phyloP scores from a whole-genome alignment of 768 basidiomycete genomes.

The Termitomyces heimii region DNA sequence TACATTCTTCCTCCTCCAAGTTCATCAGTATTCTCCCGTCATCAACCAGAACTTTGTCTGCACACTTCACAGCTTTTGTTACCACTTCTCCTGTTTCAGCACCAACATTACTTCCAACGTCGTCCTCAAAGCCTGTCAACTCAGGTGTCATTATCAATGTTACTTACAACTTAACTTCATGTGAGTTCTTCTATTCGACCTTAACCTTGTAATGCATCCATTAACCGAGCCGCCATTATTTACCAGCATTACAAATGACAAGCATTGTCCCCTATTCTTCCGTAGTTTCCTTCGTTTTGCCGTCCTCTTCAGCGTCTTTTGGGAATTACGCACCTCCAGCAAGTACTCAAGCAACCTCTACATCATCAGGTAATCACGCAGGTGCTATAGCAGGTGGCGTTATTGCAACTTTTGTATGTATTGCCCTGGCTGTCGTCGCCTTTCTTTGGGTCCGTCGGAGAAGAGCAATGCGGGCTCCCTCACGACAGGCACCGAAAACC shows the following conservation, averaged over 20 bases:
- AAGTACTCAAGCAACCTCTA: background rate
- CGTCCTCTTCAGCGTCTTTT: background rate
- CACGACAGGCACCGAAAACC: background rate
- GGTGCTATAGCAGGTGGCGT: constrained; percentile 18
- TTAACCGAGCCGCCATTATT: background rate
- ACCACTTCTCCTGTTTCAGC: background rate
- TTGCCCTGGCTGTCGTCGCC: constrained; percentile 6
- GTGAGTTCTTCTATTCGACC: background rate
- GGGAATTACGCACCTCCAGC: background rate
- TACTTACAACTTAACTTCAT: background rate
- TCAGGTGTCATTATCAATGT: constrained; percentile 1
- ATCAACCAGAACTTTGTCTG: background rate
- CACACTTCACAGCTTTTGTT: background rate
- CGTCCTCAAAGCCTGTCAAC: background rate
- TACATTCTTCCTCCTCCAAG: background rate
- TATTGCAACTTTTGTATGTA: constrained; percentile 11
- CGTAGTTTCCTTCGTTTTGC: background rate
- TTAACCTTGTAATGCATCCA: background rate
- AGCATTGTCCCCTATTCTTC: background rate
- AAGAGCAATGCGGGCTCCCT: constrained; percentile 7
- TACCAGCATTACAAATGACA: background rate
- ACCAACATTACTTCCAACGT: background rate
- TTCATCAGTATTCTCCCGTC: background rate
- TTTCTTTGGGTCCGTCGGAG: constrained; percentile 10
- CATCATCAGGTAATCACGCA: background rate